Evolutionary conservation across 805 yeast species (phyloP), one percentile per base, ranked within the genome.

Genomic region (Yamadazyma philogaea): DNA sequence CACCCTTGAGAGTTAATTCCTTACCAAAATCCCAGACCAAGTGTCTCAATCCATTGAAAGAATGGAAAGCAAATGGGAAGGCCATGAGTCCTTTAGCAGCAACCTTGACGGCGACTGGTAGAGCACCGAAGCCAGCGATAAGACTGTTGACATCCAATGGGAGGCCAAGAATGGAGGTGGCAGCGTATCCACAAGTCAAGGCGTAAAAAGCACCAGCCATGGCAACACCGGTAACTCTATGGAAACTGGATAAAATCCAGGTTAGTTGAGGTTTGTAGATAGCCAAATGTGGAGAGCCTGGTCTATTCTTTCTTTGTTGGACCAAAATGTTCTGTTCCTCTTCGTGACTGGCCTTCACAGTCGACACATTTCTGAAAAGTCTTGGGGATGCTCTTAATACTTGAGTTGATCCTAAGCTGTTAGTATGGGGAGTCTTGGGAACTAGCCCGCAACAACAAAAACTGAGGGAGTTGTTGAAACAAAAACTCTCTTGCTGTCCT

Each of bases 261-360:
- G 98, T 87, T 51, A 91, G 61, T 72, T 93, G 97, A 34, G 95
- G 95, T 71, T 90, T 76, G 73, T 91, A 91, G 61, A 93, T 90
- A 48, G 81, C 70, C 60, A 91, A 74, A 64, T 91, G 95, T 43
- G 98, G 98, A 22, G 96, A 88, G 12, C 78, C 68, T 26, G 98
- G 98, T 70, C 99, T 83, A 70, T 80, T 78, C 52, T 74, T 78
- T 66, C 99, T 81, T 74, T 91, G 98, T 41, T 81, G 80, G 43
- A 79, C 75, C 48, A 91, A 76, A 43, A 89, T 74, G 27, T 76
- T 77, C 51, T 84, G 77, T 56, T 85, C 95, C 52, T 79, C 79
- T 19, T 69, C 77, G 32, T 74, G 72, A 27, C 87, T 68, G 38
- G 88, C 75, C 52, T 64, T 61, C 37, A 68, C 58, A 20, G 70